Conservation (phyloP, 768 basidiomycete genomes). For the Daedaleopsis nitida region DNA sequence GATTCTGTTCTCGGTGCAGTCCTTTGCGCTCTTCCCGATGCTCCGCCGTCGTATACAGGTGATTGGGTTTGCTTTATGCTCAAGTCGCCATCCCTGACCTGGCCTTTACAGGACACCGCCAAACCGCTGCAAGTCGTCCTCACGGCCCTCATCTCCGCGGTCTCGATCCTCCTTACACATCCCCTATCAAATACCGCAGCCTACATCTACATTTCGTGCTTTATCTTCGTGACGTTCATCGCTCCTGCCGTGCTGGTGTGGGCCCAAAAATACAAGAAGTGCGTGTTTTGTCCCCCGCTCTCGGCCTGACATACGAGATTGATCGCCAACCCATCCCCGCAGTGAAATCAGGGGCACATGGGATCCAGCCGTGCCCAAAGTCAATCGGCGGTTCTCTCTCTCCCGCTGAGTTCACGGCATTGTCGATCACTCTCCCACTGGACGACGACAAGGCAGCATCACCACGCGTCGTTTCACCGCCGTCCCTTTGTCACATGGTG, state of each 20-base stretch:
- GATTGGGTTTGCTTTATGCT: slow-evolving; percentile 21
- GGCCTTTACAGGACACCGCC: slow-evolving; percentile 45
- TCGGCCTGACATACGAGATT: background rate
- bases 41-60: slow-evolving; percentile 76
- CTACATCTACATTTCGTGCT: slow-evolving; percentile 50
- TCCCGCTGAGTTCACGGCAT: slow-evolving; percentile 10
- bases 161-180: slow-evolving; percentile 53
- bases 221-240: slow-evolving; percentile 64
- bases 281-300: slow-evolving; percentile 30
- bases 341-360: slow-evolving; percentile 90
- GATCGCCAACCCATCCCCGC: slow-evolving; percentile 19
- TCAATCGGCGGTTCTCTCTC: slow-evolving; percentile 23
- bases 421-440: slow-evolving; percentile 1
- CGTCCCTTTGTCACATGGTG: background rate
- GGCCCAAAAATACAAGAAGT: slow-evolving; percentile 91
- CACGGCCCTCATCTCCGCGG: slow-evolving; percentile 53
- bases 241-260: slow-evolving; percentile 78
- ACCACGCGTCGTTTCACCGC: background rate
- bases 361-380: slow-evolving; percentile 78
- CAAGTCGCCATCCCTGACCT: background rate
- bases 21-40: slow-evolving; percentile 84
- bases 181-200: slow-evolving; percentile 58
- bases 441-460: background rate
- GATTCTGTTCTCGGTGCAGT: slow-evolving; percentile 78
- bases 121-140: slow-evolving; percentile 47